A percentile compares a stretch with the other conserved stretches of the same genome.
Evolutionary conservation across 1,284 basidiomycete species (phyloP).

Genomic region (Pseudozyma tsukubaensis): DNA sequence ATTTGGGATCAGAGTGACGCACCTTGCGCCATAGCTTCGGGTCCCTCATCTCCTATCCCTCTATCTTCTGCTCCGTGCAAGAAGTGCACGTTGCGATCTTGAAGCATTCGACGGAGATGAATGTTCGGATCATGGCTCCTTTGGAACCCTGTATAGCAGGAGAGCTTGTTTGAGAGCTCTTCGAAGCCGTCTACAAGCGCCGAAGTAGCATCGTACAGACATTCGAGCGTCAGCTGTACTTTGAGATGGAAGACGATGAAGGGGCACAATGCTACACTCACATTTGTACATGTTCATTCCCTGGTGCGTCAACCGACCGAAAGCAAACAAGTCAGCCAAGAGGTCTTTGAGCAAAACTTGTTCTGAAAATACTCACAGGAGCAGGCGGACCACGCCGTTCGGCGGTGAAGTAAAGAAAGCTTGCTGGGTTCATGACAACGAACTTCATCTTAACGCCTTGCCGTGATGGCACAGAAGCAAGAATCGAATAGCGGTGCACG

Average conservation of each 20-base stretch:
- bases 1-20: background rate
- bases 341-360: no score
- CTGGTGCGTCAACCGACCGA: background rate
- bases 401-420: slow-evolving; percentile 34
- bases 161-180: slow-evolving; percentile 8
- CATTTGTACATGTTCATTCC: slow-evolving; percentile 53
- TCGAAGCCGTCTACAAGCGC: slow-evolving; percentile 34
- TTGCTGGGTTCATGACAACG: slow-evolving; percentile 44
- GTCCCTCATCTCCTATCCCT: slow-evolving; percentile 41
- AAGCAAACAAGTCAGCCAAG: no score
- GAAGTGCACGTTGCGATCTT: slow-evolving; percentile 21
- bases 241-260: background rate
- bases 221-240: background rate
- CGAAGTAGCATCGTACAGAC: no score
- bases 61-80: slow-evolving; percentile 32
- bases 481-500: slow-evolving; percentile 41
- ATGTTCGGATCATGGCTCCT: background rate
- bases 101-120: slow-evolving; percentile 14
- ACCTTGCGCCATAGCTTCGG: slow-evolving; percentile 49
- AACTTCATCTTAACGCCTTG: slow-evolving; percentile 11
- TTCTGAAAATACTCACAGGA: no score
- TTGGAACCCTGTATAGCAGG: slow-evolving; percentile 4
- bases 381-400: slow-evolving; percentile 17
- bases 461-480: slow-evolving; percentile 7
- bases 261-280: slow-evolving; percentile 11